Percentiles rank a stretch among this genome's conserved stretches.
Conservation (phyloP, 495 filamentous ascomycete species). For the Diplogelasinospora grovesii region DNA sequence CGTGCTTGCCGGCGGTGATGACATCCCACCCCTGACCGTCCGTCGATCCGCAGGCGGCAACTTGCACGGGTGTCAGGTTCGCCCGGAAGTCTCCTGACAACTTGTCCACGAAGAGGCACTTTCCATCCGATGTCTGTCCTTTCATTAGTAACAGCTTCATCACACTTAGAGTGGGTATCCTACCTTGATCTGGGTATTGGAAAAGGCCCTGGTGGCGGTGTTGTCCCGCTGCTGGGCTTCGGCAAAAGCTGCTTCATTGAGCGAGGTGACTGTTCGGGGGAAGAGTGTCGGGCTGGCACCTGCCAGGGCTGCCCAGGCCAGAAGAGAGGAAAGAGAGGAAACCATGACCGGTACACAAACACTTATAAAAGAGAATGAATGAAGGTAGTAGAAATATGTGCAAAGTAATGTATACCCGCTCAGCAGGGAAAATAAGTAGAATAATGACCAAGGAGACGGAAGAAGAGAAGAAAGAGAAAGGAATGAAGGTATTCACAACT, state of each 20-base stretch:
- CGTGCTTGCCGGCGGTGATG: constrained; percentile 47
- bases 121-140: constrained; percentile 41
- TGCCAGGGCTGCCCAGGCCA: constrained; percentile 21
- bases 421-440: constrained; percentile 22
- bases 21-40: constrained; percentile 48
- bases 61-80: constrained; percentile 48
- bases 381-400: constrained; percentile 1
- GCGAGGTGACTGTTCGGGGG: constrained; percentile 31
- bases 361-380: constrained; percentile 9
- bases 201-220: constrained; percentile 43
- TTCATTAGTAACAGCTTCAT: not conserved
- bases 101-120: constrained; percentile 48
- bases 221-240: constrained; percentile 45
- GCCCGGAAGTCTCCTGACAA: constrained; percentile 51
- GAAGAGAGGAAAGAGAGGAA: constrained; percentile 19
- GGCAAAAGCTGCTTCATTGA: constrained; percentile 41
- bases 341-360: constrained; percentile 14
- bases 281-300: constrained; percentile 15
- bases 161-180: not conserved
- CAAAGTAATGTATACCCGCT: constrained; percentile 27
- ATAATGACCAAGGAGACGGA: constrained; percentile 3
- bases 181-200: constrained; percentile 42
- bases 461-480: constrained; percentile 14
- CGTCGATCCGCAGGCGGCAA: constrained; percentile 41
- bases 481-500: constrained; percentile 22